Conservation (phyloP, 768 basidiomycete genomes). For the Paxillus ammoniavirescens region DNA sequence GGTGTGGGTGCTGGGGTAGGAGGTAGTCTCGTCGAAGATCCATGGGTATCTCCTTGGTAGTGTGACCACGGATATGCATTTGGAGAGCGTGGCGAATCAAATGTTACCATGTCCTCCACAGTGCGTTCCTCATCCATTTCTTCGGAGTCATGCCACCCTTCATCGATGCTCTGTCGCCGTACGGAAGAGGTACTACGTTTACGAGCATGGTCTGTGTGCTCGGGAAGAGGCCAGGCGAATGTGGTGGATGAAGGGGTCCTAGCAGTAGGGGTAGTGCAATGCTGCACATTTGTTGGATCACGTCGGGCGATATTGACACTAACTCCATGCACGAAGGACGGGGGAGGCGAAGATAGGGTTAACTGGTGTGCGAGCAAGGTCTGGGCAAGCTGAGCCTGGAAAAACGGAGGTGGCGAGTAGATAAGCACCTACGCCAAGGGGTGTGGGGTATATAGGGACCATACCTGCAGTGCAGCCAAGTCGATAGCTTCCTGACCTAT, state of each 20-base stretch:
- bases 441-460: slow-evolving; percentile 16
- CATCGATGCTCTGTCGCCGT: slow-evolving; percentile 25
- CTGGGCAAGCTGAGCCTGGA: slow-evolving; percentile 47
- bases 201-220: slow-evolving; percentile 22
- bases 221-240: slow-evolving; percentile 30
- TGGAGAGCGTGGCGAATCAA: slow-evolving; percentile 30
- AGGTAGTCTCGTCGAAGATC: slow-evolving; percentile 18
- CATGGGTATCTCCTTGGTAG: slow-evolving; percentile 14
- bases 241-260: slow-evolving; percentile 33
- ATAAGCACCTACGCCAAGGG: slow-evolving; percentile 14
- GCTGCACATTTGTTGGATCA: slow-evolving; percentile 36
- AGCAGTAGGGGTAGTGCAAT: slow-evolving; percentile 40
- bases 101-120: slow-evolving; percentile 45
- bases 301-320: slow-evolving; percentile 24
- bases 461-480: slow-evolving; percentile 47
- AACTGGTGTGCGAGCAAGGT: slow-evolving; percentile 37
- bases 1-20: slow-evolving; percentile 19
- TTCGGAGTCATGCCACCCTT: slow-evolving; percentile 31
- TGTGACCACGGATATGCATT: slow-evolving; percentile 24
- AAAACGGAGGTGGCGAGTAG: slow-evolving; percentile 4
- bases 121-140: slow-evolving; percentile 44
- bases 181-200: slow-evolving; percentile 28
- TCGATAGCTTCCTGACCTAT: slow-evolving; percentile 55
- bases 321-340: slow-evolving; percentile 19
- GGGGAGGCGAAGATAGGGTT: slow-evolving; percentile 13